Evolutionary conservation across 2,329 filamentous ascomycete genomes (phyloP), one percentile per base, ranked within the genome.

Genomic region (Talaromyces sp.): DNA sequence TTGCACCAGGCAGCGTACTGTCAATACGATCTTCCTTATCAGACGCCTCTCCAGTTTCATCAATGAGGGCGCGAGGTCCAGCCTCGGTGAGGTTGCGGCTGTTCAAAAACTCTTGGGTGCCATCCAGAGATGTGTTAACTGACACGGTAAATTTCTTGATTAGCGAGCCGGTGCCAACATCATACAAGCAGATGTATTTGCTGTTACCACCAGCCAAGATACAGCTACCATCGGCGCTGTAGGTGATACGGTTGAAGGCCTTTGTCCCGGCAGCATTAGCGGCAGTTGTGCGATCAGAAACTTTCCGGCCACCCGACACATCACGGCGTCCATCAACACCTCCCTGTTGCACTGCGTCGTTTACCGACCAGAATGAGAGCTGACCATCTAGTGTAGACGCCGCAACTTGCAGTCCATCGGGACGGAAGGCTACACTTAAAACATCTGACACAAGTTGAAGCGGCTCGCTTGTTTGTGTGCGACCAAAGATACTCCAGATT

Each of bases 141-240:
- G 90, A 96, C 65, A 97, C 92, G 1, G 93, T 97, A 69, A 89
- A 99, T 70, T 97, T 97, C 72, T 95, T 96, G 51, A 97, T 79
- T 10, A 99, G 78, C 0, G 94, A 91, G 71, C 94, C 91, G 0
- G 93, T 96, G 52, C 86, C 86, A 29, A 96, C 90, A n/a, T 95
- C 93, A 75, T 99, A 99, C 52, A 99, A 75, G 70, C 94, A 97
- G 47, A 99, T 97, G 72, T 96, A 97, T 77, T 99, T 99, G 86
- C 91, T 97, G 79, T 94, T 96, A 29, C 94, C 94, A 43, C 86
- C 92, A 1, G 93, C 94, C 36, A 99, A 79, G 10, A 99, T 80
- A 65, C 94, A 97, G 57, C 86, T 89, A 11, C 94, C 94, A 68
- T 99, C 94, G 1, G 90, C 88, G 70, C 91, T 96, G 76, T 97